Evolutionary conservation across 176 grass and related monocot genomes (phyloP).

Genomic region (Leersia perrieri): DNA sequence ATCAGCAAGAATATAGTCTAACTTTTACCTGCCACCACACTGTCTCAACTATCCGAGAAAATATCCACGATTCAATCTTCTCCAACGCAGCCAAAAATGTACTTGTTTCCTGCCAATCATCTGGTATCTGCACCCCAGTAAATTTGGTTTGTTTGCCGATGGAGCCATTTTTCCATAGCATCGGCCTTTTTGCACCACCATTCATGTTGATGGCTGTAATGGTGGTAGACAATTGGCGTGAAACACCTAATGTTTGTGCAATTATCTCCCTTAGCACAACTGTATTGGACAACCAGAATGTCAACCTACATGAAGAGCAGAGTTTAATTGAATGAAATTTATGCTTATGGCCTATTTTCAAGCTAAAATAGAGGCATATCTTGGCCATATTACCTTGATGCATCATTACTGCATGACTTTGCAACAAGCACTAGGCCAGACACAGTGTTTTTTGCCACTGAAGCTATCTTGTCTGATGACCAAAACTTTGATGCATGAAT

Average conservation of each 20-base stretch:
- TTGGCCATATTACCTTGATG: constrained; percentile 69
- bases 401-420: constrained; percentile 93
- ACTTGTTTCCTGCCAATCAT: constrained; percentile 73
- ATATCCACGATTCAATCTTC: constrained; percentile 96
- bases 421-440: constrained; percentile 74
- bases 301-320: constrained; percentile 56
- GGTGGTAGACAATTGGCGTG: constrained; percentile 32
- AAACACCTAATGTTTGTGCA: constrained; percentile 57
- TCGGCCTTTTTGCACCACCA: constrained; percentile 39
- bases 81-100: constrained; percentile 69
- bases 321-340: constrained; percentile 27
- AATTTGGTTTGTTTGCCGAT: constrained; percentile 43
- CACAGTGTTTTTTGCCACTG: constrained; percentile 65
- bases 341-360: constrained; percentile 1
- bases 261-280: constrained; percentile 90
- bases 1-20: background rate
- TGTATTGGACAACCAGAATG: constrained; percentile 96
- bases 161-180: constrained; percentile 50
- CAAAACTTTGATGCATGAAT: constrained; percentile 74
- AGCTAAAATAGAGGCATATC: constrained; percentile 15
- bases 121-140: constrained; percentile 32
- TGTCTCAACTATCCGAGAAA: constrained; percentile 79
- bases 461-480: constrained; percentile 64
- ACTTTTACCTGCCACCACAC: constrained; percentile 97
- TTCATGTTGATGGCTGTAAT: constrained; percentile 30